phyloP scores from a whole-genome alignment of 805 yeast genomes.

The Candida manassasensis region DNA sequence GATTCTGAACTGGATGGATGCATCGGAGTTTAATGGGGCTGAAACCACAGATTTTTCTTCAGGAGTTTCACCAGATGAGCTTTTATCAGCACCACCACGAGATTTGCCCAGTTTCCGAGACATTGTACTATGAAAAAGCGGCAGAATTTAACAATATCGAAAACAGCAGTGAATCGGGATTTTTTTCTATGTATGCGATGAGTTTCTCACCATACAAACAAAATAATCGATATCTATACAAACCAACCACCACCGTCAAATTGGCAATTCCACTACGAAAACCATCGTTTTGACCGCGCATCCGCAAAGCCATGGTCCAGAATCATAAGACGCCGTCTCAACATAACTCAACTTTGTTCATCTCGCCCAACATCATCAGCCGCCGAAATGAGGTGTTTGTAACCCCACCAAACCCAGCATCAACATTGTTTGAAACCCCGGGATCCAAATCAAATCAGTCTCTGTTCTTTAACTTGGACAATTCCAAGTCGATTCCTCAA shows the following conservation, averaged over 20 bases:
- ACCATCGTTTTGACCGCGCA: neutral
- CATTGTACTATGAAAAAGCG: too few species aligned
- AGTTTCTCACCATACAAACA: neutral
- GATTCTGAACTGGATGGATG: slow-evolving; percentile 55
- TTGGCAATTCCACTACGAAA: neutral
- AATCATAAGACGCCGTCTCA: slow-evolving; percentile 43
- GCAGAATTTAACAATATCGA: neutral
- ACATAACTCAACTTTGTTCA: slow-evolving; percentile 68
- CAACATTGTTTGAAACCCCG: slow-evolving; percentile 40
- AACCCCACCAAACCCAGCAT: slow-evolving; percentile 46
- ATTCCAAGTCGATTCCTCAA: slow-evolving; percentile 7
- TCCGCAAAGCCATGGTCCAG: slow-evolving; percentile 15
- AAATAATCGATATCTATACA: too few species aligned
- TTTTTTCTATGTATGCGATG: slow-evolving; percentile 2
- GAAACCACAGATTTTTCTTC: slow-evolving; percentile 3
- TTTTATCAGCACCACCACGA: too few species aligned
- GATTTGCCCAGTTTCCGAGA: too few species aligned
- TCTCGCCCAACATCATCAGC: slow-evolving; percentile 58
- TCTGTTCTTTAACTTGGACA: slow-evolving; percentile 33
- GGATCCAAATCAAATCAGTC: slow-evolving; percentile 27
- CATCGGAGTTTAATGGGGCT: neutral
- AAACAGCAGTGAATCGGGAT: neutral
- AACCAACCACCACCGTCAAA: slow-evolving; percentile 4
- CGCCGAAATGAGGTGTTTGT: slow-evolving; percentile 37
- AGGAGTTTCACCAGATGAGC: too few species aligned